Base-by-base conservation (phyloP, 768 basidiomycete genomes). In the Leccinum aurantiacum region DNA sequence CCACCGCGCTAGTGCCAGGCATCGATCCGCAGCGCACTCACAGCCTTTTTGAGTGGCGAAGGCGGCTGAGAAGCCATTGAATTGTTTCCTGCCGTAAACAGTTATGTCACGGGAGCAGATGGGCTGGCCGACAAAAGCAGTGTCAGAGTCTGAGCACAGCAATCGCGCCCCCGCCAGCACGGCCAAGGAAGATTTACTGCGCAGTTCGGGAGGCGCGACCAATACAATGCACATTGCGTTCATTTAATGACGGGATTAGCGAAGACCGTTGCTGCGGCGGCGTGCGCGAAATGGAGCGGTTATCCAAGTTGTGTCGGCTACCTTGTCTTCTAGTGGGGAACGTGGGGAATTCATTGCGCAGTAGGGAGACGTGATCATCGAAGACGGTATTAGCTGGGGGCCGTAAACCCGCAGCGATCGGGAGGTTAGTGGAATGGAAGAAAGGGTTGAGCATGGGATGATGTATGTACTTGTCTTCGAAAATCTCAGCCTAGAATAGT, bases 71-170 rank as follows among this genome's bases (percentile, higher is more conserved):
- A 27, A 27, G 52, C 22, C 50, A 10, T 6, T 22, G 19, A 22
- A n/a, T 54, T 57, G 53, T 24, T 33, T 6, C 17, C 33, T 69
- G 53, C 56, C 66, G 68, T 68, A 56, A 68, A 37, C 15, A 31
- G 44, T 54, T 38, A 58, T 24, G 27, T 59, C 31, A 41, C 44
- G 8, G 24, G 35, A 11, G 19, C 13, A 38, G 14, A 38, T 38
- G 27, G 27, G 31, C 10, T 38, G 22, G 3, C 38, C 17, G 38
- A 41, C 38, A 41, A 41, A 38, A 41, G 38, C 38, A 17, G 25
- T 47, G 41, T 9, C 41, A n/a, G n/a, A n/a, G 41, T n/a, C 9
- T 15, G 4, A 15, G 37, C 68, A 70, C 60, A 60, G 68, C 67
- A 57, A 60, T 19, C 17, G 17, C 37, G 17, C 50, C 22, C 52